Evolutionary conservation across 2,329 filamentous ascomycete genomes (phyloP).

Genomic region (Didymella keratinophila): DNA sequence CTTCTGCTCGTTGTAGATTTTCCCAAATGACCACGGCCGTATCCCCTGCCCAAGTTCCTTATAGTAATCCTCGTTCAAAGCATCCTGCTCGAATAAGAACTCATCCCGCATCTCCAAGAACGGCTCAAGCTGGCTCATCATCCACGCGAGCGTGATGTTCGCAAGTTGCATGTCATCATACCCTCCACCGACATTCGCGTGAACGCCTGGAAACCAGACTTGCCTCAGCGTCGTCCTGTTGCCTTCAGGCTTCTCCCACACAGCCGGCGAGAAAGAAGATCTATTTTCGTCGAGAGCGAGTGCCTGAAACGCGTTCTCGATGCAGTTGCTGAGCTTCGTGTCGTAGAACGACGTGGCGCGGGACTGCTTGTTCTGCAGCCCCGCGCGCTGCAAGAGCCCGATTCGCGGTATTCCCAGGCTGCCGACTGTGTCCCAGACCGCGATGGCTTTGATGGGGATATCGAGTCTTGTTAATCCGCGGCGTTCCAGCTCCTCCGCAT

Average conservation of each 20-base stretch:
- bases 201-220: constrained; percentile 64
- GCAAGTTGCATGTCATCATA: constrained; percentile 56
- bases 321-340: constrained; percentile 52
- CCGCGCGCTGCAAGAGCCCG: constrained; percentile 48
- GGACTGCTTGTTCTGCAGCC: constrained; percentile 47
- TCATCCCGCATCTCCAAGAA: constrained; percentile 58
- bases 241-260: constrained; percentile 60
- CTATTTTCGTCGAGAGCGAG: constrained; percentile 63
- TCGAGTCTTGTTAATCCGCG: constrained; percentile 45
- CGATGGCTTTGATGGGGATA: constrained; percentile 55
- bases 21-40: constrained; percentile 58
- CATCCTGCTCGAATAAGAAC: constrained; percentile 58
- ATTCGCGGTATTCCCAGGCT: constrained; percentile 58
- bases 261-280: constrained; percentile 59
- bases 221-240: constrained; percentile 59
- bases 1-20: constrained; percentile 55
- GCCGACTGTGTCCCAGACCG: constrained; percentile 60
- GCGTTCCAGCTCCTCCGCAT: constrained; percentile 53
- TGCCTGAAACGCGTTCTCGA: constrained; percentile 65
- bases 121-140: constrained; percentile 61
- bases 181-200: constrained; percentile 62
- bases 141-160: constrained; percentile 64
- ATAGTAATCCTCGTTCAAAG: constrained; percentile 56
- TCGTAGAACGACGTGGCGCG: constrained; percentile 58
- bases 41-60: constrained; percentile 50